Evolutionary conservation across 139 green algal genomes (phyloP).

Genomic region (Picochlorum sp.): DNA sequence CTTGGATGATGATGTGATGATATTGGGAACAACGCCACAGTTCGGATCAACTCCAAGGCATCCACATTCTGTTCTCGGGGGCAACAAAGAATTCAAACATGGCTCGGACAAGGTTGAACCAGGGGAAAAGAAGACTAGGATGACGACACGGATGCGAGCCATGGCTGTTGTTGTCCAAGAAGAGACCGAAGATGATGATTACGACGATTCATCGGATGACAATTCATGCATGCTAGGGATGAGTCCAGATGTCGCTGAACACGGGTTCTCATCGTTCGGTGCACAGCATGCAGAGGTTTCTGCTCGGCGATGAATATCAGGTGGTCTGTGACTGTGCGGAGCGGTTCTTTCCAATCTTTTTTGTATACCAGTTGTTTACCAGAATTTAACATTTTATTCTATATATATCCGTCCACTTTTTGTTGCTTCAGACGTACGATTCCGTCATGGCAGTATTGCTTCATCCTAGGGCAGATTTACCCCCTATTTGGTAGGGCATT

Average conservation of each 20-base stretch:
- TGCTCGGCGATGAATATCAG: not conserved
- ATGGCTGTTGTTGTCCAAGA: not conserved
- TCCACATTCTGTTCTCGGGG: not conserved
- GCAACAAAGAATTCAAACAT: not conserved
- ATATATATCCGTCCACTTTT: no score
- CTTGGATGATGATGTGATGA: slow-evolving; percentile 61
- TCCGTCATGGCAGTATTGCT: no score
- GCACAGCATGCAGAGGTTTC: not conserved
- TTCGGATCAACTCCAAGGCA: slow-evolving; percentile 26
- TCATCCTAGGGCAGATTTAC: no score
- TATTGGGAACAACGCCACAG: slow-evolving; percentile 58
- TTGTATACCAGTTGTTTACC: no score
- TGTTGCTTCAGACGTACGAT: no score
- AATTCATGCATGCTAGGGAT: slow-evolving; percentile 13
- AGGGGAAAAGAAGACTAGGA: not conserved
- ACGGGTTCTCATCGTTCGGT: not conserved
- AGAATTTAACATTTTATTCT: no score
- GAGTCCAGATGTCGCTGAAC: slow-evolving; percentile 12
- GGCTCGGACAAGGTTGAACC: not conserved
- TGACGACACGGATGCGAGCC: not conserved
- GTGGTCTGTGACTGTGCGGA: not conserved
- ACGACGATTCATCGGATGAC: slow-evolving; percentile 16
- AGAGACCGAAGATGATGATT: not conserved
- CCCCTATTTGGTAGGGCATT: no score
- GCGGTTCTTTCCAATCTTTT: no score